These are phyloP conservation scores for Xerocomellus amylosporus DNA, from an alignment of 768 basidiomycete species.

Conservation along the genomic window DNA sequence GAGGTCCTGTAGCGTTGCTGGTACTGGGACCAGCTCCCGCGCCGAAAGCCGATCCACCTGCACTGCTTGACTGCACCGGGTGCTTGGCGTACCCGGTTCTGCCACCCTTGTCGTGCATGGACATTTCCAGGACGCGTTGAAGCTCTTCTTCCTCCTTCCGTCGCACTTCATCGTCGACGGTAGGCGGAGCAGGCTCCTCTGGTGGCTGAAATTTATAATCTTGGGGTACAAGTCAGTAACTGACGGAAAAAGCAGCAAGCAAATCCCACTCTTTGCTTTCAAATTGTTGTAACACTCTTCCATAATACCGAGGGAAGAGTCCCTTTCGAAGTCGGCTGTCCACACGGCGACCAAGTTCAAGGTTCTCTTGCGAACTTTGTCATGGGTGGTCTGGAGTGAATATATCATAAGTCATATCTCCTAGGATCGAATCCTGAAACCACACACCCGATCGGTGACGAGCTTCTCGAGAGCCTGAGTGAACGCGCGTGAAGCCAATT, in stretches of 20 bases:
- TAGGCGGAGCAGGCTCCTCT: conserved; percentile 61
- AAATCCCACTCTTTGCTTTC: conserved; percentile 70
- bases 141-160: conserved; percentile 93
- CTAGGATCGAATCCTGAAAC: not conserved
- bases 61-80: conserved; percentile 37
- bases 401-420: conserved; percentile 10
- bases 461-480: conserved; percentile 86
- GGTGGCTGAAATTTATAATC: conserved; percentile 70
- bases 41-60: conserved; percentile 32
- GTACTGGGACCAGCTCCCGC: conserved; percentile 24
- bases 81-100: conserved; percentile 53
- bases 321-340: conserved; percentile 80
- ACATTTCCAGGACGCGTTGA: conserved; percentile 87
- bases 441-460: conserved; percentile 78
- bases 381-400: conserved; percentile 73
- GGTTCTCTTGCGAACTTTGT: conserved; percentile 79
- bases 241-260: not conserved
- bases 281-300: conserved; percentile 82
- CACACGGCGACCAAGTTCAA: conserved; percentile 75
- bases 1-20: conserved; percentile 25
- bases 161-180: conserved; percentile 75
- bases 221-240: conserved; percentile 29
- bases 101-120: conserved; percentile 89
- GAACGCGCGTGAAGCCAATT: conserved; percentile 87
- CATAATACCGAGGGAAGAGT: conserved; percentile 83